phyloP scores from a whole-genome alignment of 106 monocot genomes.

The Narthecium ossifragum region DNA sequence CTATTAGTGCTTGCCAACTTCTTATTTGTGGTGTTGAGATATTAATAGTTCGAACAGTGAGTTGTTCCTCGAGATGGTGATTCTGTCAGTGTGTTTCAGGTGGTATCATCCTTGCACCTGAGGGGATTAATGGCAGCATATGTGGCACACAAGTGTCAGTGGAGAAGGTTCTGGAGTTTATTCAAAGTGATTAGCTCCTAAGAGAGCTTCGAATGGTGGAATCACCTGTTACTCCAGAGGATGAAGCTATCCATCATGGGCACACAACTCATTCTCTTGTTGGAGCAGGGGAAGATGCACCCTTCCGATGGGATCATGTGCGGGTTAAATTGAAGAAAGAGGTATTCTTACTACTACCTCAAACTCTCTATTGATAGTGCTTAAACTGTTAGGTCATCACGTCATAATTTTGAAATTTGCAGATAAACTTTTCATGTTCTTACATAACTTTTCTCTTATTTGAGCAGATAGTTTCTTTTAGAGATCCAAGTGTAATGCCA shows the following conservation, averaged over 20 bases:
- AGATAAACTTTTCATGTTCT: too few species aligned
- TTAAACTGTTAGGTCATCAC: too few species aligned
- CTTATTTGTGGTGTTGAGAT: too few species aligned
- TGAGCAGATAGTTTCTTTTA: slow-evolving; percentile 85
- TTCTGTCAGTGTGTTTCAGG: slow-evolving; percentile 94
- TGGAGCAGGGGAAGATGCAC: slow-evolving; percentile 94
- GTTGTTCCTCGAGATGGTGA: slow-evolving; percentile 50
- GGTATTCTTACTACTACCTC: slow-evolving; percentile 48
- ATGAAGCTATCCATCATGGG: slow-evolving; percentile 96
- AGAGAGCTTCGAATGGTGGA: slow-evolving; percentile 61
- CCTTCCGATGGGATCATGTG: slow-evolving; percentile 97
- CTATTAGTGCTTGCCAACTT: too few species aligned
- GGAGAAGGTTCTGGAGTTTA: slow-evolving; percentile 63
- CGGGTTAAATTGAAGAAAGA: slow-evolving; percentile 96
- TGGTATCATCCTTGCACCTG: slow-evolving; percentile 93
- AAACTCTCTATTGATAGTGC: too few species aligned
- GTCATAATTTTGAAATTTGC: not conserved
- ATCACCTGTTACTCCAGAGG: too few species aligned
- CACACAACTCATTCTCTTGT: slow-evolving; percentile 75
- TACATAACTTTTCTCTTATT: not conserved
- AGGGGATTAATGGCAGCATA: slow-evolving; percentile 95
- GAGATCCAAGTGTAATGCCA: slow-evolving; percentile 80
- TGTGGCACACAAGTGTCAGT: slow-evolving; percentile 81
- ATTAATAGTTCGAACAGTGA: too few species aligned
- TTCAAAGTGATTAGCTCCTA: slow-evolving; percentile 63